Evolutionary conservation across 352 stramenopile genomes (phyloP).

Genomic region (Phytophthora tentaculata): DNA sequence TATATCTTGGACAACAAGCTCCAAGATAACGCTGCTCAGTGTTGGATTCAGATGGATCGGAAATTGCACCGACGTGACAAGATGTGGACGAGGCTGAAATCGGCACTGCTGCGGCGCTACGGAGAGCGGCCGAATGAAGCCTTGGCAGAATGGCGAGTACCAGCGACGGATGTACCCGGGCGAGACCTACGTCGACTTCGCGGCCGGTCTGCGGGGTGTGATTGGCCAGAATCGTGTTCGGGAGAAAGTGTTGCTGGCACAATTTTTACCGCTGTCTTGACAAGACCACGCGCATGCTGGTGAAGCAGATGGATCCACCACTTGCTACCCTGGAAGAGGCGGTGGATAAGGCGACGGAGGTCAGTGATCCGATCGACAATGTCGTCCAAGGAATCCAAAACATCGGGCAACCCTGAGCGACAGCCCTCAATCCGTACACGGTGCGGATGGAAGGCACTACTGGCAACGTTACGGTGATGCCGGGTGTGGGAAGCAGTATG

Average conservation of each 20-base stretch:
- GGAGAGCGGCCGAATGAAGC: background rate
- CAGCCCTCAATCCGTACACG: background rate
- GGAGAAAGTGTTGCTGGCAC: background rate
- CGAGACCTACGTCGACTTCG: background rate
- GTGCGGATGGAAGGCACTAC: background rate
- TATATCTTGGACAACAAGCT: slow-evolving; percentile 10
- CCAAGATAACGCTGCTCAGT: background rate
- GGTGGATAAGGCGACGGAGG: background rate
- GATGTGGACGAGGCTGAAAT: slow-evolving; percentile 9
- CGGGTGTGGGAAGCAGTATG: background rate
- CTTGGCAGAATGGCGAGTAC: background rate
- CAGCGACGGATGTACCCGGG: background rate
- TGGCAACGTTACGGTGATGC: background rate
- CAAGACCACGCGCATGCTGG: background rate
- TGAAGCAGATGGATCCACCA: background rate
- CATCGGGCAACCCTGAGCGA: background rate
- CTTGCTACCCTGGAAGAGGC: background rate
- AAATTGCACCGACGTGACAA: background rate
- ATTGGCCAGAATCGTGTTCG: background rate
- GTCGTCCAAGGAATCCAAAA: background rate
- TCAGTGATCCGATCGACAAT: slow-evolving; percentile 1
- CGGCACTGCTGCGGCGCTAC: slow-evolving; percentile 3
- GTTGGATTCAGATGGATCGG: slow-evolving; percentile 1
- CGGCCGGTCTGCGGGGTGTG: background rate
- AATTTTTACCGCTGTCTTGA: slow-evolving; percentile 1